Evolutionary conservation across 83 land plant species (phyloP).

Genomic region (Picea abies): DNA sequence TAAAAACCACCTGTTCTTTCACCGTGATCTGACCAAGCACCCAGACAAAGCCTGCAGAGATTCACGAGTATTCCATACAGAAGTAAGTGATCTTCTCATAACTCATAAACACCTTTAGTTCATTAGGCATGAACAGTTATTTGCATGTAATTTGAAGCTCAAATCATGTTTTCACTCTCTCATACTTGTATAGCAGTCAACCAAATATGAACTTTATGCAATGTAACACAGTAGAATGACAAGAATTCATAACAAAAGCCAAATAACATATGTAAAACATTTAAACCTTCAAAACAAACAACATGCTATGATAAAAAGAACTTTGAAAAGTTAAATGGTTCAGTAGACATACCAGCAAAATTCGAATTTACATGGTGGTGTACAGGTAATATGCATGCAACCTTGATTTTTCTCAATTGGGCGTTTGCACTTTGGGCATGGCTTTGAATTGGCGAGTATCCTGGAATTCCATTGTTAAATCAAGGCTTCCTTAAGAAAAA

Average conservation of each 20-base stretch:
- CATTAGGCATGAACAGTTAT: background rate
- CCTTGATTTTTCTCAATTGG: conserved; percentile 69
- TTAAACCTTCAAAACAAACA: background rate
- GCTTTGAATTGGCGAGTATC: conserved; percentile 61
- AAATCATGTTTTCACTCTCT: background rate
- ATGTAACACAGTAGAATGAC: background rate
- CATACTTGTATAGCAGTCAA: background rate
- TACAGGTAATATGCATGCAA: conserved; percentile 71
- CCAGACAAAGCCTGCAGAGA: conserved; percentile 39
- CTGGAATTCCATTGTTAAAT: conserved; percentile 12
- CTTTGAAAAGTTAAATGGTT: background rate
- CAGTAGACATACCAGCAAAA: conserved; percentile 52
- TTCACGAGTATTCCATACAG: background rate
- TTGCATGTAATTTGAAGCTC: background rate
- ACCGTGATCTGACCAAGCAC: conserved; percentile 53
- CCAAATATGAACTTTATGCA: background rate
- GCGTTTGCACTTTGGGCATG: conserved; percentile 67
- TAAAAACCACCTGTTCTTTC: conserved; percentile 52
- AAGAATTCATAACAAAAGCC: no score
- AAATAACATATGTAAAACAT: background rate
- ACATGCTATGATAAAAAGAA: background rate
- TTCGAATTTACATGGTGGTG: conserved; percentile 68
- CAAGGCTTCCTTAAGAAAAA: no score
- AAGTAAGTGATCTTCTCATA: background rate
- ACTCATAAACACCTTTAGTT: background rate